Conservation (phyloP, 495 filamentous ascomycete genomes). For the Aspergillus incahuasiensis region DNA sequence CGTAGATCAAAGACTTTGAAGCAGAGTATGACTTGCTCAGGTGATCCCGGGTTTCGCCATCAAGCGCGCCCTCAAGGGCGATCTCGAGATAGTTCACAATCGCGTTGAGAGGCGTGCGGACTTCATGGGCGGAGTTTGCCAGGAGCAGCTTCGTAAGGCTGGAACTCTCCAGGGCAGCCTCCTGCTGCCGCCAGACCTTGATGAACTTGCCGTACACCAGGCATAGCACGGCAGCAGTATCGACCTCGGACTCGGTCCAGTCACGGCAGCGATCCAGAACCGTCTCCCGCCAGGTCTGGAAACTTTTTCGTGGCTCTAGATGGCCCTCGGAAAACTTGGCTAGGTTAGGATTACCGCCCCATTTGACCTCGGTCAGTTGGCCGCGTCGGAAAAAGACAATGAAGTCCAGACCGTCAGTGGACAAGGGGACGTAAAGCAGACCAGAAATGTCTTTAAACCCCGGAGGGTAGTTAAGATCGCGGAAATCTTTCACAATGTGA, state of each 20-base stretch:
- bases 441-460: constrained; percentile 79
- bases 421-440: constrained; percentile 78
- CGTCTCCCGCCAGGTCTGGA: constrained; percentile 32
- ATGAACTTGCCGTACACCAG: constrained; percentile 90
- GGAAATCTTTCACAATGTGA: constrained; percentile 74
- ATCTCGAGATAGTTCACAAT: constrained; percentile 98
- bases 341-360: constrained; percentile 93
- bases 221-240: constrained; percentile 85
- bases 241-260: constrained; percentile 57
- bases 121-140: constrained; percentile 92
- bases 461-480: constrained; percentile 73
- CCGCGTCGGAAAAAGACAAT: constrained; percentile 88
- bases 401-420: constrained; percentile 72
- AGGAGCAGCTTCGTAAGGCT: constrained; percentile 75
- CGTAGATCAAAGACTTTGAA: constrained; percentile 93
- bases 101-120: constrained; percentile 89
- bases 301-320: constrained; percentile 34
- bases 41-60: constrained; percentile 82
- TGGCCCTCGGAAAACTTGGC: constrained; percentile 45
- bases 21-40: constrained; percentile 73
- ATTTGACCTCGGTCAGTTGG: constrained; percentile 74
- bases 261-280: constrained; percentile 35
- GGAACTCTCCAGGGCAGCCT: constrained; percentile 76
- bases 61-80: constrained; percentile 77
- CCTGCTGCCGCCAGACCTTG: constrained; percentile 90